These are phyloP conservation scores for Carpinus fangiana DNA, from an alignment of 306 rosid species.

Conservation along the genomic window DNA sequence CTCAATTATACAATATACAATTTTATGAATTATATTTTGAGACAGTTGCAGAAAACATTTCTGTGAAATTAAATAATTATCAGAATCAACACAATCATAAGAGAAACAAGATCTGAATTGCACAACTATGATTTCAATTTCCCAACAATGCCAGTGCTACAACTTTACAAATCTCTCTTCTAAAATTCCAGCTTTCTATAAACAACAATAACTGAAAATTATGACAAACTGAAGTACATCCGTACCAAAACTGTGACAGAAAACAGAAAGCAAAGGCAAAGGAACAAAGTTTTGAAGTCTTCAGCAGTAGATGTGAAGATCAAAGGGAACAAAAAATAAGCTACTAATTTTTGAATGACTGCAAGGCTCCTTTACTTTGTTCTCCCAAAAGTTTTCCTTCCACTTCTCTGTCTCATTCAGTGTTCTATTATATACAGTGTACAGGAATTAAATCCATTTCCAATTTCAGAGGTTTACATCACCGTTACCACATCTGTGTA, in stretches of 20 bases:
- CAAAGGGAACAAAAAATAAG: conserved; percentile 19
- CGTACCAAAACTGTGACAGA: conserved; percentile 53
- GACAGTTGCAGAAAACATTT: background rate
- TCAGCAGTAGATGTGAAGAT: conserved; percentile 20
- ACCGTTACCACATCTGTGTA: conserved; percentile 2
- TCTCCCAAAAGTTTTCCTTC: conserved; percentile 22
- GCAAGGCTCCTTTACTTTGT: conserved; percentile 22
- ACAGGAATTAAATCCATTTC: conserved; percentile 17
- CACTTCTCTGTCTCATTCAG: conserved; percentile 29
- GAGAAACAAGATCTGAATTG: conserved; percentile 3
- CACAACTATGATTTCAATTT: conserved; percentile 7
- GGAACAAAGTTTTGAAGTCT: conserved; percentile 29
- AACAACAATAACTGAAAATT: conserved; percentile 27
- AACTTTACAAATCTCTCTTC: conserved; percentile 30
- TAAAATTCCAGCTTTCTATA: conserved; percentile 30
- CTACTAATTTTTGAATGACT: conserved; percentile 34
- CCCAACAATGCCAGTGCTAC: conserved; percentile 28
- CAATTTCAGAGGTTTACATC: conserved; percentile 17
- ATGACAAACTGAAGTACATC: conserved; percentile 35
- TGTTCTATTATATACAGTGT: conserved; percentile 40
- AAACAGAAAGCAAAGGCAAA: conserved; percentile 26
- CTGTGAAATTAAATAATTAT: background rate
- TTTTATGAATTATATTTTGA: background rate
- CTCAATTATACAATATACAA: background rate
- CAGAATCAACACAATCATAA: background rate